Base-by-base conservation (phyloP, 768 basidiomycete species). In the Lyophyllum decastes region DNA sequence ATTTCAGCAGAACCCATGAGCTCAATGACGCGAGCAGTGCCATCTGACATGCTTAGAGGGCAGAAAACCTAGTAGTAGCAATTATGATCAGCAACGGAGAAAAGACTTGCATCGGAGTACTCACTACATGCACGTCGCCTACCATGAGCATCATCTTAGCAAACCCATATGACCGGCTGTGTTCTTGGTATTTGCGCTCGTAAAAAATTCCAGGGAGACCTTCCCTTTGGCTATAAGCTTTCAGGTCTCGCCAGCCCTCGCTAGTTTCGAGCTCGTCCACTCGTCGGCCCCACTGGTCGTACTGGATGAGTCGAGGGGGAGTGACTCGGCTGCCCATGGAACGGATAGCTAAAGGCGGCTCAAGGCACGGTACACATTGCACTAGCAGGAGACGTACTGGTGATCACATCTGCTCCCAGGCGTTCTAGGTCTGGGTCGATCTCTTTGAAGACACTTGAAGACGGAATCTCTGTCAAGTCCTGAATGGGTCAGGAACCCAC, bases 21-120 rank as follows among this genome's bases (percentile, higher is more conserved):
- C 64, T 92, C 90, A 21, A 92, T 74, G 0, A 90, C 88, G 64
- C 90, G 76, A 8, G 90, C 89, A 35, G 80, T 79, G 0, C 90
- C 90, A 67, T 93, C 90, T 0, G 89, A 88, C 91, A 93, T 92
- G 35, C 84, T 84, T 55, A 90, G 69, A 0, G 91, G 91, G 56
- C 90, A 92, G 57, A 86, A 82, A 9, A 87, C 77, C 85, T 88
- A 33, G 11, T 30, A 54, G 16, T 25, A 9, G 27, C 30, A 10
- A 30, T 16, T 26, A 43, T 35, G 24, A 34, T 54, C 22, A 48
- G 22, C 30, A 55, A 24, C n/a, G 40, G 24, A 24, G 48, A 3
- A 27, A 27, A 34, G 12, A 40, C 27, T 47, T 33, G 19, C 17
- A 19, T 27, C 21, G 27, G 3, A 38, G 17, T 21, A 70, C 78